Evolutionary conservation across 352 stramenopile species (phyloP).

Genomic region (Plasmopara muralis): DNA sequence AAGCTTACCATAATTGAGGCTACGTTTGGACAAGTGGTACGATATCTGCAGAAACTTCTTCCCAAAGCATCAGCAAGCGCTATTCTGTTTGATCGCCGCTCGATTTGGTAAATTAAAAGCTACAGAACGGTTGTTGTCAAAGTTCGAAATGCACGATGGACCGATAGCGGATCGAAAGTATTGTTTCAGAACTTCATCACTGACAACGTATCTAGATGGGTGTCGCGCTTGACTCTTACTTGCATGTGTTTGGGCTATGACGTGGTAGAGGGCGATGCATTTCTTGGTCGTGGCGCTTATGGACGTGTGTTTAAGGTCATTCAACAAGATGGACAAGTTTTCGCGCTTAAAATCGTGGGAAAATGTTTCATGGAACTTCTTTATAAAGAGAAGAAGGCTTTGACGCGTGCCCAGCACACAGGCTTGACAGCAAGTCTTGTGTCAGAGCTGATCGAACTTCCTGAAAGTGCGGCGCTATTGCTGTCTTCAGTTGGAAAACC

Average conservation of each 20-base stretch:
- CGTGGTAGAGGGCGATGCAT: slow-evolving; percentile 4
- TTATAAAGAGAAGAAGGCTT: slow-evolving; percentile 17
- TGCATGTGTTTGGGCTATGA: background rate
- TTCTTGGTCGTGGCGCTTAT: slow-evolving; percentile 2
- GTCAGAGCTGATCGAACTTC: slow-evolving; percentile 14
- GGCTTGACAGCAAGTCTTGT: slow-evolving; percentile 20
- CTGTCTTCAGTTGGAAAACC: slow-evolving; percentile 24
- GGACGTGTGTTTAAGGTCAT: slow-evolving; percentile 3
- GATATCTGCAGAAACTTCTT: slow-evolving; percentile 1
- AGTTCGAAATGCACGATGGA: background rate
- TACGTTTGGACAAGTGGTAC: slow-evolving; percentile 3
- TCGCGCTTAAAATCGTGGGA: slow-evolving; percentile 2
- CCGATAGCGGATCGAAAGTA: background rate
- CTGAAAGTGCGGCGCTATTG: slow-evolving; percentile 21
- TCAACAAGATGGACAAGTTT: background rate
- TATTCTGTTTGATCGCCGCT: slow-evolving; percentile 4
- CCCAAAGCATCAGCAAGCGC: background rate
- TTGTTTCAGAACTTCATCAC: slow-evolving; percentile 4
- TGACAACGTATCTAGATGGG: slow-evolving; percentile 2
- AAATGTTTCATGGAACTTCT: background rate
- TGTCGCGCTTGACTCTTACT: background rate
- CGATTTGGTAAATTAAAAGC: slow-evolving; percentile 1
- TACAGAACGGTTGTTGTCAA: slow-evolving; percentile 1
- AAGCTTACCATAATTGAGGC: too few relatives aligned
- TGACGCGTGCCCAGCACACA: slow-evolving; percentile 18